A percentile compares a stretch with the other conserved stretches of the same genome.
Conservation (phyloP, 371 early-diverging fungal genomes). For the Mucor mucedo region DNA sequence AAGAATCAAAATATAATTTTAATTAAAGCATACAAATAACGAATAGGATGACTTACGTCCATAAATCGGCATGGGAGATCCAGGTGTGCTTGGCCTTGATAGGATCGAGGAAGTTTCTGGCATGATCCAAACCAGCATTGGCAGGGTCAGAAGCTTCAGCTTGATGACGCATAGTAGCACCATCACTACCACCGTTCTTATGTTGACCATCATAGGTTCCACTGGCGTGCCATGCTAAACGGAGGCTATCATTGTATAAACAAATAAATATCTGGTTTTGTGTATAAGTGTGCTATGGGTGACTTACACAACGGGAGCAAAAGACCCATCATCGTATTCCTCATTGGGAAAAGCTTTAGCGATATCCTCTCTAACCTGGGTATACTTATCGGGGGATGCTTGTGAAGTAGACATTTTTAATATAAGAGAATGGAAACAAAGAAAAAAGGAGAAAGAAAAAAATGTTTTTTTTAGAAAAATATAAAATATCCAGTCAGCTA, state of each 20-base stretch:
- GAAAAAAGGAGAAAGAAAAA: conserved; percentile 1
- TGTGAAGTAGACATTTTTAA: conserved; percentile 49
- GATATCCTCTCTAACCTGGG: conserved; percentile 62
- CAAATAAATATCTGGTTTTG: background rate
- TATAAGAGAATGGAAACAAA: background rate
- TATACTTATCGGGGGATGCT: conserved; percentile 52
- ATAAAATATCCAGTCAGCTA: conserved; percentile 15
- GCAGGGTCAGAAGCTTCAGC: conserved; percentile 77
- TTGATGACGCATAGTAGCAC: conserved; percentile 78
- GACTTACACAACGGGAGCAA: conserved; percentile 76
- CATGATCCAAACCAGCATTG: conserved; percentile 80
- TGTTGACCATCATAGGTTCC: conserved; percentile 79
- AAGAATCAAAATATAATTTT: conserved; percentile 34
- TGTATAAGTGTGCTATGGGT: background rate
- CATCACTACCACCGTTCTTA: conserved; percentile 80
- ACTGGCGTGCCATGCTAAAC: conserved; percentile 85
- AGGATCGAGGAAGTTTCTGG: conserved; percentile 75
- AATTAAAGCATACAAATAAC: conserved; percentile 12
- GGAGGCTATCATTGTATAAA: conserved; percentile 51
- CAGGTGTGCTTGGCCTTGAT: conserved; percentile 75
- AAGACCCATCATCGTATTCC: conserved; percentile 84
- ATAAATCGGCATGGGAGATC: conserved; percentile 83
- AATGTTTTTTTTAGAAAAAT: conserved; percentile 3
- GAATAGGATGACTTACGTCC: conserved; percentile 63
- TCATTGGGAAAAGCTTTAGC: conserved; percentile 61